Percentiles rank a stretch among this genome's conserved stretches.
phyloP scores from a whole-genome alignment of 2,329 filamentous ascomycete species.

The Mycocentrospora acerina region DNA sequence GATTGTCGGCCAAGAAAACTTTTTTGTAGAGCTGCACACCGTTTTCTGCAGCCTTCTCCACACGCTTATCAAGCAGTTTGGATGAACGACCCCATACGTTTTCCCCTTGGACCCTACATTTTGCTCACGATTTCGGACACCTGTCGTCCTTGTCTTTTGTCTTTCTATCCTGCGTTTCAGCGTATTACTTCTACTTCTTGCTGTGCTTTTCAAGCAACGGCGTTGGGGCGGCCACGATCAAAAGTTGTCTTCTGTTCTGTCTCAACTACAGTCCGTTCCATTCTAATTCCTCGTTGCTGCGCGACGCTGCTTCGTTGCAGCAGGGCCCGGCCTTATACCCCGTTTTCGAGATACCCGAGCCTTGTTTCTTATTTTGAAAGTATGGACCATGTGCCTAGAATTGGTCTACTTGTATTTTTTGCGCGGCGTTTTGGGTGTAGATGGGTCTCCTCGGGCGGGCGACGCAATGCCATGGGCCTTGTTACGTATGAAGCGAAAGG shows the following conservation, averaged over 20 bases:
- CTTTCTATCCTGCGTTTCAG: conserved; percentile 26
- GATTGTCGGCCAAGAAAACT: conserved; percentile 59
- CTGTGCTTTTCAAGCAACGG: conserved; percentile 18
- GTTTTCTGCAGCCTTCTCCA: conserved; percentile 49
- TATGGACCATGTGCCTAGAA: too few species aligned
- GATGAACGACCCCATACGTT: conserved; percentile 21
- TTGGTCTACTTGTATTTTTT: too few species aligned
- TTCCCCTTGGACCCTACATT: conserved; percentile 13
- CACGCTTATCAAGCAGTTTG: conserved; percentile 43
- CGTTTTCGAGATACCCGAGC: not conserved
- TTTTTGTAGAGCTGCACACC: conserved; percentile 60
- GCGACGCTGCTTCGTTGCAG: not conserved
- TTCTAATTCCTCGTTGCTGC: not conserved
- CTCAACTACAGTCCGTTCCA: not conserved
- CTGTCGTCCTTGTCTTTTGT: conserved; percentile 1
- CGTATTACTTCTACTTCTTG: conserved; percentile 12
- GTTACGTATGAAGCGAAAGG: too few species aligned
- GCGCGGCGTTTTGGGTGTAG: too few species aligned
- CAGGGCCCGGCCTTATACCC: not conserved
- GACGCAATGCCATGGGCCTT: too few species aligned
- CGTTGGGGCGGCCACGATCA: conserved; percentile 9
- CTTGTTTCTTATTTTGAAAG: not conserved
- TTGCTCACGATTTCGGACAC: conserved; percentile 3
- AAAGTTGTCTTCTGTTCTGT: not conserved
- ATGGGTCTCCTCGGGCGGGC: too few species aligned